Percentiles rank a stretch among this genome's conserved stretches.
Evolutionary conservation across 2,329 filamentous ascomycete species (phyloP).

Genomic region (Exophiala viscosa): DNA sequence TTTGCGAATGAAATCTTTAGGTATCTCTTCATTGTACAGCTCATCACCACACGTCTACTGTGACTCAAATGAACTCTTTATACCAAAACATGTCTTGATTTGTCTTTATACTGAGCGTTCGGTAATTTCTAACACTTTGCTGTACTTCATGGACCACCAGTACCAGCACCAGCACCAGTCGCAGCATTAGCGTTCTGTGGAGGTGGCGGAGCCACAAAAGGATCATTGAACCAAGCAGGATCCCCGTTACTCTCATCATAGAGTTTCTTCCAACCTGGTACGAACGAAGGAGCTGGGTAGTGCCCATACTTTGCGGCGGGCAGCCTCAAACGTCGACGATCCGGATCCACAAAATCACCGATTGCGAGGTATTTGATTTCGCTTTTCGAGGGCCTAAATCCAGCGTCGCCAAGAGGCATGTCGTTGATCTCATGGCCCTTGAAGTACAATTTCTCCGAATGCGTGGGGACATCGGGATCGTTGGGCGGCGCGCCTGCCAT

Average conservation of each 20-base stretch:
- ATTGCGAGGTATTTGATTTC: constrained; percentile 3
- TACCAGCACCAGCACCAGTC: too few species aligned
- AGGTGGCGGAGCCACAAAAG: not conserved
- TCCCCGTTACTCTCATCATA: not conserved
- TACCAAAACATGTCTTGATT: too few species aligned
- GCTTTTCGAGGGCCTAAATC: not conserved
- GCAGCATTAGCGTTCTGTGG: not conserved
- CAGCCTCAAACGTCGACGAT: constrained; percentile 8
- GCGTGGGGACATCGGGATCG: not conserved
- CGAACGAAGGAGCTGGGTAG: not conserved
- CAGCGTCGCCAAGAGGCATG: constrained; percentile 15
- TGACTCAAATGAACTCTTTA: too few species aligned
- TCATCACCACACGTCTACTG: too few species aligned
- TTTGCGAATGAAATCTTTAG: too few species aligned
- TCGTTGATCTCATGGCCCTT: constrained; percentile 22
- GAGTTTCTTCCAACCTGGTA: constrained; percentile 4
- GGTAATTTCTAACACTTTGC: too few species aligned
- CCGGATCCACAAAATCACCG: constrained; percentile 14
- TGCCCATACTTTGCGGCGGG: constrained; percentile 1
- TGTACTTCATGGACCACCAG: too few species aligned
- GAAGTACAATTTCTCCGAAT: constrained; percentile 19
- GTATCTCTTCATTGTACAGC: too few species aligned
- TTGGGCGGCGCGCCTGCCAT: not conserved
- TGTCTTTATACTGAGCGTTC: too few species aligned
- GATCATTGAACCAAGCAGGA: constrained; percentile 3